phyloP scores from a whole-genome alignment of 2,329 filamentous ascomycete species.

The Tothia fuscella region DNA sequence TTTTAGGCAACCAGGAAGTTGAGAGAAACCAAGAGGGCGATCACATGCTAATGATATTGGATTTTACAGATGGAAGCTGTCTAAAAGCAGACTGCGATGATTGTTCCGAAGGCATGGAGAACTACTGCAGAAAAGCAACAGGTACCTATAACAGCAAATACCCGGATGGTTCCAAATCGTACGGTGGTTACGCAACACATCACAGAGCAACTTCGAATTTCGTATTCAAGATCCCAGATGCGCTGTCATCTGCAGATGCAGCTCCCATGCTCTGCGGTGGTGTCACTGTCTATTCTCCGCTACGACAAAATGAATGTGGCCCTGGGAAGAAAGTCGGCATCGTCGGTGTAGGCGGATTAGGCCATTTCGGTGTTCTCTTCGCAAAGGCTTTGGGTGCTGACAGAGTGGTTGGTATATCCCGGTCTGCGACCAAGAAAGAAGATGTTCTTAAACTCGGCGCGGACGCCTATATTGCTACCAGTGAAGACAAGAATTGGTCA shows the following conservation, averaged over 20 bases:
- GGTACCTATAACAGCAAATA: conserved; percentile 40
- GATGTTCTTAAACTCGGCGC: conserved; percentile 49
- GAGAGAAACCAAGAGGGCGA: conserved; percentile 31
- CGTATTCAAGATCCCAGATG: conserved; percentile 43
- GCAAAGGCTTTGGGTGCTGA: conserved; percentile 57
- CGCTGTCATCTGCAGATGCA: conserved; percentile 36
- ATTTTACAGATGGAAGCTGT: conserved; percentile 36
- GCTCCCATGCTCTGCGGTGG: conserved; percentile 70
- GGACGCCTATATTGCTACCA: conserved; percentile 40
- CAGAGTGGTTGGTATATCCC: conserved; percentile 48
- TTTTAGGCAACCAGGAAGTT: too few relatives aligned
- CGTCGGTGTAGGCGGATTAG: conserved; percentile 58
- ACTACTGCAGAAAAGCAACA: conserved; percentile 28
- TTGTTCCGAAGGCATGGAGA: conserved; percentile 35
- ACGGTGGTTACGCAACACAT: conserved; percentile 51
- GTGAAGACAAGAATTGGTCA: conserved; percentile 43
- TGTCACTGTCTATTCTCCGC: conserved; percentile 59
- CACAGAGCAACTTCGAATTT: conserved; percentile 48
- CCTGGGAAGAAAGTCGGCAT: conserved; percentile 57
- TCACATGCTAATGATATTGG: too few relatives aligned
- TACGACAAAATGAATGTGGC: conserved; percentile 54
- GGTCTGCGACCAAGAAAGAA: conserved; percentile 42
- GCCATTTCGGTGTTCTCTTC: conserved; percentile 61
- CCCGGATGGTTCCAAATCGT: conserved; percentile 33
- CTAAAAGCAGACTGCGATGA: conserved; percentile 38